A percentile compares a stretch with the other conserved stretches of the same genome.
These are phyloP conservation scores for Harringtonia lauricola DNA, from an alignment of 2,329 filamentous ascomycete genomes.

Conservation along the genomic window DNA sequence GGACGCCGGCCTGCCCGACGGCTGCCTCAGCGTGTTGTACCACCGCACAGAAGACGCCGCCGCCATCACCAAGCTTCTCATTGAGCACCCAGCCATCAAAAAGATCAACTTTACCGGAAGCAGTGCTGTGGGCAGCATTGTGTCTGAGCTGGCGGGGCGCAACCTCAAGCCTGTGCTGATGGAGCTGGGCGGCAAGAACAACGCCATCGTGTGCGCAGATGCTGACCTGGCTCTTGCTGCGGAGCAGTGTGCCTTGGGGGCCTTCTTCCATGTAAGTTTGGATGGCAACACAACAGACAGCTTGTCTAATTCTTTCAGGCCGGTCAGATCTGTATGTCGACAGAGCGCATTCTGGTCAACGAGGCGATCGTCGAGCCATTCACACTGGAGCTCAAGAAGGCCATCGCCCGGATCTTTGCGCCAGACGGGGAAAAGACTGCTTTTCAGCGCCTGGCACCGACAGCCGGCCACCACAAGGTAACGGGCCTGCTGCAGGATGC, in stretches of 20 bases:
- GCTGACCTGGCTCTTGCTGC: slow-evolving; percentile 67
- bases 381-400: slow-evolving; percentile 27
- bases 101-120: slow-evolving; percentile 85
- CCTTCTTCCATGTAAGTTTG: slow-evolving; percentile 39
- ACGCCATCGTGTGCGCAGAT: slow-evolving; percentile 68
- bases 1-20: slow-evolving; percentile 66
- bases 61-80: slow-evolving; percentile 54
- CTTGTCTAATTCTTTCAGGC: slow-evolving; percentile 31
- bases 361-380: slow-evolving; percentile 34
- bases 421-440: slow-evolving; percentile 40
- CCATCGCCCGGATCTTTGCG: slow-evolving; percentile 30
- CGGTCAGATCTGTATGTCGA: slow-evolving; percentile 81
- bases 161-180: slow-evolving; percentile 69
- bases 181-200: slow-evolving; percentile 75
- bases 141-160: slow-evolving; percentile 58
- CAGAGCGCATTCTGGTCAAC: slow-evolving; percentile 59
- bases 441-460: slow-evolving; percentile 58
- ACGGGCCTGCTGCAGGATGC: slow-evolving; percentile 58
- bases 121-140: slow-evolving; percentile 61
- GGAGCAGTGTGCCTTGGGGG: slow-evolving; percentile 52
- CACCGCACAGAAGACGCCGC: slow-evolving; percentile 54
- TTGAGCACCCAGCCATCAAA: slow-evolving; percentile 54
- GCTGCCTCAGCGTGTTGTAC: slow-evolving; percentile 64
- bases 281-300: background rate
- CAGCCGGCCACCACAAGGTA: slow-evolving; percentile 54